Base-by-base conservation (phyloP, 2,329 filamentous ascomycete species). In the Monilinia aucupariae region DNA sequence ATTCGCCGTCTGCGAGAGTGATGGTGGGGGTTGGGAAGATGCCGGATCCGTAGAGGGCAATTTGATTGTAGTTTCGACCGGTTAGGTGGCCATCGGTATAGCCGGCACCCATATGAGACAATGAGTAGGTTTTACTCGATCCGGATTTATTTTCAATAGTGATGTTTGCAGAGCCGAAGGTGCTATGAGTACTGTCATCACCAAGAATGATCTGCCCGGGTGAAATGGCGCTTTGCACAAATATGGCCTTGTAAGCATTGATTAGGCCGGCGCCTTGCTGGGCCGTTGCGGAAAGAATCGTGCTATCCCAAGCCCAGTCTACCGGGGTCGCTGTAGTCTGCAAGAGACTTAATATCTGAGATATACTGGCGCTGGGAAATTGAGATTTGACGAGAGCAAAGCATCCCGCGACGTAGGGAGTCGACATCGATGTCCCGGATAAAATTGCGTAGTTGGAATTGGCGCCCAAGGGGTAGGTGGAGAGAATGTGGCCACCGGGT, bases 381-480 rank as follows among this genome's bases (percentile, higher is more conserved):
- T 70, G 70, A 2, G 70, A 74, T 60, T 75, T 76, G 10, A 77
- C 66, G 8, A 76, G 69, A 9, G 75, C 75, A 39, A 73, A 75
- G 3, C 69, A 72, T 6, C 70, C 75, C 22, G 73, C 68, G 0
- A 74, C 63, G 54, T 71, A 76, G 0, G 75, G 75, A 0, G 74
- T 72, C 1, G 75, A 71, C 75, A 77, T 76, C 3, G 74, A 75
- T 0, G 75, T 76, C 1, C 75, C 75, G 1, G 70, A 72, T 22
- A 76, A 66, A 34, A 75, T 73, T 3, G 71, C 70, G 37, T 75
- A 77, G 15, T 71, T 72, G 1, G 71, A 71, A 22, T 68, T 61
- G 0, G 66, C 58, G 4, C 68, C 72, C 3, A 75, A 60, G 0
- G 74, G 74, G 64, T 70, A 76, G 0, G 74, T 76, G 1, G 74